Evolutionary conservation across 2,329 filamentous ascomycete genomes (phyloP).

Genomic region (Cryphonectria radicalis): DNA sequence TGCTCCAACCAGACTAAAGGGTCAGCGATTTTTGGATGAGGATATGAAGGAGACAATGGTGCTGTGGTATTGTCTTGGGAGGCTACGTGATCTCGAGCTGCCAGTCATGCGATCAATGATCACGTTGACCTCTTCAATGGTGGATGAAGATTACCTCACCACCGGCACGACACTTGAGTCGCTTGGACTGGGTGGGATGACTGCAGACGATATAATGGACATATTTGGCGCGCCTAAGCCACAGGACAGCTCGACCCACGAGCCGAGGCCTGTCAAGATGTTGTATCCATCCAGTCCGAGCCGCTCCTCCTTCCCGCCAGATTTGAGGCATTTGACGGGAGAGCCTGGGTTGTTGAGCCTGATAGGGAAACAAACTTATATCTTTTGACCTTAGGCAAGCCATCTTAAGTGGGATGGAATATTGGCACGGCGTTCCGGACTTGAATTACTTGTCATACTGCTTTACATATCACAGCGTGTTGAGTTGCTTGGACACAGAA

Average conservation of each 20-base stretch:
- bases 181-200: conserved; percentile 8
- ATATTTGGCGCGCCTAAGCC: conserved; percentile 7
- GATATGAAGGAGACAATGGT: conserved; percentile 24
- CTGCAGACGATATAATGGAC: not conserved
- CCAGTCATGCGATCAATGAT: conserved; percentile 19
- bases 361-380: conserved; percentile 5
- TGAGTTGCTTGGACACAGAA: not conserved
- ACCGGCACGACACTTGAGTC: conserved; percentile 16
- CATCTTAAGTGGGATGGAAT: not conserved
- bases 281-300: conserved; percentile 2
- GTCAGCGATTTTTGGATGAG: conserved; percentile 15
- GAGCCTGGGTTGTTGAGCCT: conserved; percentile 7
- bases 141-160: conserved; percentile 16
- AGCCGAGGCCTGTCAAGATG: not conserved
- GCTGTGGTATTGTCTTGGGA: conserved; percentile 16
- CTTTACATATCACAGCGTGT: not conserved
- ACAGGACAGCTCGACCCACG: not conserved
- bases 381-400: not conserved
- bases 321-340: conserved; percentile 7
- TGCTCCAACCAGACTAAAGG: conserved; percentile 11
- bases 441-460: not conserved
- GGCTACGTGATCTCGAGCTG: conserved; percentile 8
- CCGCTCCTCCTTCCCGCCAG: not conserved
- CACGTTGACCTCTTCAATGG: conserved; percentile 15
- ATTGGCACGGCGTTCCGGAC: not conserved